Base-by-base conservation (phyloP, 805 yeast species). In the Candida insectalens region DNA sequence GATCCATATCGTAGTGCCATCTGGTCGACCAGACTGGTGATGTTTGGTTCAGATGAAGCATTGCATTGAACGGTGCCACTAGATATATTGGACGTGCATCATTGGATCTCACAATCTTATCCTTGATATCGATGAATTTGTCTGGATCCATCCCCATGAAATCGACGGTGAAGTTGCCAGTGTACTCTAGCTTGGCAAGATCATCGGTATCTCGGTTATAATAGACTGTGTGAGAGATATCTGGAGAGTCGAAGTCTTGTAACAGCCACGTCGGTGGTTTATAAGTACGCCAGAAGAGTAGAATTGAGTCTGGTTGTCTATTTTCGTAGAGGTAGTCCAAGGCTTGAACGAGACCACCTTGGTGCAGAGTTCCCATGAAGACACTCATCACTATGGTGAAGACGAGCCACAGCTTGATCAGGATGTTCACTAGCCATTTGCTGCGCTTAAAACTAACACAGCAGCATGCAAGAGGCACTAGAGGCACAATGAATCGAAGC, bases 261-360 rank as follows among this genome's bases (percentile, higher is more conserved):
- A 55, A 26, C 37, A 89, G 53, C 95, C 95, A 92, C 4, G 84
- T 70, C 3, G 98, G 97, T 1, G 97, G 96, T 4, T 84, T 71
- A 46, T 89, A 92, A 0, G 96, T 85, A 53, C 85, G 76, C 97
- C 97, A 89, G 85, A 94, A 89, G 4, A 89, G 49, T 23, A 73
- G 68, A 0, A 66, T 56, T 3, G 53, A 35, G 3, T 57, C 51
- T 2, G 25, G 3, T 2, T 32, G 9, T 5, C 35, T 41, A 15
- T 43, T 33, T 3, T 45, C 38, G 14, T 51, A 34, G 3, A 74
- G 33, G 34, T 63, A 50, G 16, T 60, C 62, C 25, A 83, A 59
- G 0, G 82, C 79, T 0, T 83, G 79, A 1, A 89, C 60, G 0
- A 92, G 73, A 1, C 99, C 99, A 27, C 89, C 87, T 60, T 92